These are phyloP conservation scores for Staphylotrichum longicolle DNA, from an alignment of 495 filamentous ascomycete genomes.

Conservation along the genomic window DNA sequence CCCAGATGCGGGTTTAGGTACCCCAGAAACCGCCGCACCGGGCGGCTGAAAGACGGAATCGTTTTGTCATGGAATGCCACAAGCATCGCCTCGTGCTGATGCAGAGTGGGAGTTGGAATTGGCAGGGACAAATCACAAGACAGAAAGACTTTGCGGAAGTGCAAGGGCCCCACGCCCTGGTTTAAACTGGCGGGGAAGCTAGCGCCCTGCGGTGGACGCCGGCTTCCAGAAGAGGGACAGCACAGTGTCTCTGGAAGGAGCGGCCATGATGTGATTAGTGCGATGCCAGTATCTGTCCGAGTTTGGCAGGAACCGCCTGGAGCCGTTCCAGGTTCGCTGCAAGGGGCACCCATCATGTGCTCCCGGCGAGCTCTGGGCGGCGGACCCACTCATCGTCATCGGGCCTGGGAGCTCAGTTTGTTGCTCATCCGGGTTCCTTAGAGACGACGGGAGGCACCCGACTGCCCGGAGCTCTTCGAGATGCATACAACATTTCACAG, in stretches of 20 bases:
- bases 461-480: no score
- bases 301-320: neutral
- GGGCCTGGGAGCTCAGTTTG: no score
- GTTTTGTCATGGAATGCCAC: constrained; percentile 41
- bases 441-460: no score
- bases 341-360: no score
- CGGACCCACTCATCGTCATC: no score
- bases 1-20: constrained; percentile 2
- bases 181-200: constrained; percentile 20
- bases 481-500: neutral
- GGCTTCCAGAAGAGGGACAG: neutral
- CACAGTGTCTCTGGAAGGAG: neutral
- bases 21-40: constrained; percentile 1
- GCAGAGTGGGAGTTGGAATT: constrained; percentile 36
- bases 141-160: constrained; percentile 18
- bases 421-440: no score
- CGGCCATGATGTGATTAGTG: neutral
- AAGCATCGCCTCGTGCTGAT: constrained; percentile 26
- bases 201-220: constrained; percentile 17
- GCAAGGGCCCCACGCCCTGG: constrained; percentile 32
- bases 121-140: constrained; percentile 39
- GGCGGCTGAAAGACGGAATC: constrained; percentile 22
- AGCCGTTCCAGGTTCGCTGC: no score
- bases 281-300: no score
- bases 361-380: no score